Percentiles rank a stretch among this genome's conserved stretches.
These are phyloP conservation scores for Blastocystis sp. DNA, from an alignment of 352 stramenopile genomes.

Conservation along the genomic window DNA sequence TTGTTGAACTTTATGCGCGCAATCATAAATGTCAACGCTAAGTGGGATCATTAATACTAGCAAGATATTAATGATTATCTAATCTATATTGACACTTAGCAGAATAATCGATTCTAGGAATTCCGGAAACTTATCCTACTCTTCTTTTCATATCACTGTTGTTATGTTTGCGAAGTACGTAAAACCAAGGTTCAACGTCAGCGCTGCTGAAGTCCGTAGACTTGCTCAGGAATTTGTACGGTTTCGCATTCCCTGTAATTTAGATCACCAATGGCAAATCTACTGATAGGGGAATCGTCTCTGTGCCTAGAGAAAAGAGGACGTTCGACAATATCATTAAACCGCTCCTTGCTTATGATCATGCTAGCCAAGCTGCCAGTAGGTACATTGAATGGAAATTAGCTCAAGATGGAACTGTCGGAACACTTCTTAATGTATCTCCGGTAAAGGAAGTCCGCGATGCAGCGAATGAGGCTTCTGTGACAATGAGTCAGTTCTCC, in stretches of 20 bases:
- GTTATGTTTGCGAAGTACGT: slow-evolving; percentile 24
- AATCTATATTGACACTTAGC: too few species aligned
- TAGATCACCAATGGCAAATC: slow-evolving; percentile 3
- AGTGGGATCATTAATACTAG: too few species aligned
- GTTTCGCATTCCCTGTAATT: neutral
- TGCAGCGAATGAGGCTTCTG: neutral
- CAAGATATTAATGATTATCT: too few species aligned
- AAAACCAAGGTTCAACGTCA: slow-evolving; percentile 17
- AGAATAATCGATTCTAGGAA: too few species aligned
- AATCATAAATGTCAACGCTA: too few species aligned
- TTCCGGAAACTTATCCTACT: too few species aligned
- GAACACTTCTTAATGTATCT: slow-evolving; percentile 20
- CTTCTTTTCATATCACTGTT: neutral
- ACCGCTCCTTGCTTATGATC: neutral
- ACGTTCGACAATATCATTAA: slow-evolving; percentile 36
- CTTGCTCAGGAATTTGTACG: slow-evolving; percentile 7
- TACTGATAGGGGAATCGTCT: neutral
- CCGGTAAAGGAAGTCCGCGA: slow-evolving; percentile 12
- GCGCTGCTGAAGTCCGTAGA: neutral
- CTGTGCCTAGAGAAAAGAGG: slow-evolving; percentile 14
- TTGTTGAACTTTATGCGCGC: too few species aligned
- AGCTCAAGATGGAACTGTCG: slow-evolving; percentile 10
- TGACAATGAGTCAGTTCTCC: neutral
- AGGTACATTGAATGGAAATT: neutral
- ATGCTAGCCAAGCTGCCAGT: neutral